Evolutionary conservation across 2,329 filamentous ascomycete genomes (phyloP), one percentile per base, ranked within the genome.

Genomic region (Ophiostoma australiae): DNA sequence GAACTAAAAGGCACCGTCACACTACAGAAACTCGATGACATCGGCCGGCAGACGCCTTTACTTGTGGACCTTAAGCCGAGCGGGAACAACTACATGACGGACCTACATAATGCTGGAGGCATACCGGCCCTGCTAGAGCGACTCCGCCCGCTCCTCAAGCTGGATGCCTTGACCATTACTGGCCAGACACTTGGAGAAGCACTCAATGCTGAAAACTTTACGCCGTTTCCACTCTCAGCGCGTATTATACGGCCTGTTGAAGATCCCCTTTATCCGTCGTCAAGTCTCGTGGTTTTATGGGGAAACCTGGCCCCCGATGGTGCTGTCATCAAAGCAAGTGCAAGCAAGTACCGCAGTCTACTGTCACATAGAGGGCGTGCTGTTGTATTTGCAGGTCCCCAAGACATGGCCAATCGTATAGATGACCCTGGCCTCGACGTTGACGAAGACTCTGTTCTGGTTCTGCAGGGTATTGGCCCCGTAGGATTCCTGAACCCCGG

Each of bases 321-420:
- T 8, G 91, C 93, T 0, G 91, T 97, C 0, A 91, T 93, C 72
- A 97, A 97, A 77, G 96, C 97, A 74, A 97, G 93, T 0, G 94
- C 94, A 0, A 83, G 81, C 10, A 97, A 97, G 77, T 89, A 97
- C 80, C 88, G 91, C 0, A 84, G 76, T 0, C 78, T 87, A 0
- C 78, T 86, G 0, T 73, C 75, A 8, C 84, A 86, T 72, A 78
- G 80, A 0, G 85, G 85, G 0, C 78, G 72, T 0, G 84, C 84
- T 0, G 83, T 93, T 3, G 85, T 85, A 0, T 97, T 97, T 78
- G 85, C 84, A 0, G 91, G 91, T 20, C 90, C 92, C 41, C 92
- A 90, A 1, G 93, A 94, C 0, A 81, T 97, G 15, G 89, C 88
- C 33, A 82, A 82, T 27, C 90, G 93, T 8, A 80, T 87, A 37